Base-by-base conservation (phyloP, 2,329 filamentous ascomycete genomes). In the Monilinia laxa region DNA sequence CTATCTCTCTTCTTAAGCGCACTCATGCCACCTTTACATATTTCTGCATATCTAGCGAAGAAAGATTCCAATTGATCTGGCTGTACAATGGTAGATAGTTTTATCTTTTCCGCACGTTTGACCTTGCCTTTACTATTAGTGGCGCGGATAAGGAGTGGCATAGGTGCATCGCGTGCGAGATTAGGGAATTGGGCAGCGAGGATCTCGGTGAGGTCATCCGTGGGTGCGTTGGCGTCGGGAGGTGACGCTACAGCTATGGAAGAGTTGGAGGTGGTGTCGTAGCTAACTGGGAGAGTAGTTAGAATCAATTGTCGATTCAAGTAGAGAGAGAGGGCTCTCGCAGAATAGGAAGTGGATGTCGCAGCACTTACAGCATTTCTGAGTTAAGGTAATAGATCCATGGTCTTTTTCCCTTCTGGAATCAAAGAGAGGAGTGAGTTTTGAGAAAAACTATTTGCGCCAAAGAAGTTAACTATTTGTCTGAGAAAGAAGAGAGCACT, bases 1-100 rank as follows among this genome's bases (percentile, higher is more conserved):
- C 93, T 86, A 80, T 98, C 94, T 72, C 95, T 85, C 76, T 96
- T 97, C 86, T 97, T 98, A 79, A 99, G 77, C 10, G 89, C 88
- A 59, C 85, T 84, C 93, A 98, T 97, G 7, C 93, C 92, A 0
- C 84, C 81, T 81, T 96, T 97, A 80, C 93, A 97, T 3, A 93
- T 84, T 72, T 98, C 95, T 28, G 93, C 93, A 80, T 98, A 99
- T 62, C 86, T 84, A 40, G 82, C 80, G 77, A 93, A 99, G 76
- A 99, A 99, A 0, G 78, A 81, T 64, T 96, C 93, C 14, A 98
- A 78, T 6, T 90, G 86, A 67, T 89, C 86, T 0, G 90, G 86
- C 65, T 90, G 84, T 0, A 98, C 93, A 0, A 97, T 79, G 0
- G 95, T 98, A 2, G 91, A 92, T 35, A 97, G 76, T 78, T 93